Evolutionary conservation across 257 asterid genomes (phyloP).

Genomic region (Plantago ovata): DNA sequence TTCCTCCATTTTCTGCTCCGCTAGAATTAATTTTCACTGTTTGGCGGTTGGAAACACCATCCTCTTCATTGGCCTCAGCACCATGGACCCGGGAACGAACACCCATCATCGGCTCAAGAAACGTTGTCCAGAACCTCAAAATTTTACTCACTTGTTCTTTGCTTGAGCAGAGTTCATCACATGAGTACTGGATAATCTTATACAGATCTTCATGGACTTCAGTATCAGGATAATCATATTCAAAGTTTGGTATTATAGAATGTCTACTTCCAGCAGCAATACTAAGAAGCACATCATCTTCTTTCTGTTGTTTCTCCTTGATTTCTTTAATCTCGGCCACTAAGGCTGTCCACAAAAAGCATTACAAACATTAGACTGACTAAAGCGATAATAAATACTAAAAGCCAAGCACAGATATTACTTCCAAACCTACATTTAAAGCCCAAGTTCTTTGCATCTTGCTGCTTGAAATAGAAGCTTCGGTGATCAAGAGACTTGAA

Average conservation of each 20-base stretch:
- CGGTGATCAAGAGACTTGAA: constrained; percentile 98
- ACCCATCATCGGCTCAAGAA: constrained; percentile 83
- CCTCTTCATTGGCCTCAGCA: constrained; percentile 49
- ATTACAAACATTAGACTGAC: constrained; percentile 15
- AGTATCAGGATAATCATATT: constrained; percentile 65
- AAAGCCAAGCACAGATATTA: constrained; percentile 11
- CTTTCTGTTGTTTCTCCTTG: constrained; percentile 78
- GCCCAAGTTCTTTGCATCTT: constrained; percentile 92
- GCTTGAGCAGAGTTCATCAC: constrained; percentile 91
- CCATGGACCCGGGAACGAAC: constrained; percentile 50
- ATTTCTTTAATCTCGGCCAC: constrained; percentile 86
- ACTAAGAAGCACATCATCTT: constrained; percentile 66
- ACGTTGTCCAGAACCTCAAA: constrained; percentile 79
- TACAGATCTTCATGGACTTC: constrained; percentile 83
- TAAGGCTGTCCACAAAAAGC: constrained; percentile 53
- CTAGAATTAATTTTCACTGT: constrained; percentile 26
- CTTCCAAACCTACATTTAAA: constrained; percentile 68
- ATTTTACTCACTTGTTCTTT: constrained; percentile 83
- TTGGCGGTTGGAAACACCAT: constrained; percentile 35
- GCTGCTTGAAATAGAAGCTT: constrained; percentile 97
- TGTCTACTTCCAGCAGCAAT: constrained; percentile 84
- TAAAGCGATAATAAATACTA: neutral
- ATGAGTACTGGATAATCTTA: constrained; percentile 78
- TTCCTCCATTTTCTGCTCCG: constrained; percentile 56
- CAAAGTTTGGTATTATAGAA: constrained; percentile 64